phyloP scores from a whole-genome alignment of 2,329 filamentous ascomycete species.

The Colletotrichum chrysophilum region DNA sequence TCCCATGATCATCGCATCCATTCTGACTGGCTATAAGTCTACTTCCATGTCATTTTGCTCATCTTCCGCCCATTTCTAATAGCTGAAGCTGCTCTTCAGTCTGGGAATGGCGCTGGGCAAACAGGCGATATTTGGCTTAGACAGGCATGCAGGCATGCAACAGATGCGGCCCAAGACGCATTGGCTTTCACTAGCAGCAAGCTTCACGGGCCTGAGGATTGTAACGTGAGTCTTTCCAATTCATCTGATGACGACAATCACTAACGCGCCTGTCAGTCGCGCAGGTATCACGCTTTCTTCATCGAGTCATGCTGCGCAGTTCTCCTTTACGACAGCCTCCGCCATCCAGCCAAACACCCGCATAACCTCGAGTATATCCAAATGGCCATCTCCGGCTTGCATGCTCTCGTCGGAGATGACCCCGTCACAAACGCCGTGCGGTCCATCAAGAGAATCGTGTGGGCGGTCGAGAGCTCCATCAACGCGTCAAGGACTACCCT shows the following conservation, averaged over 20 bases:
- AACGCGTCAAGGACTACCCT: constrained; percentile 13
- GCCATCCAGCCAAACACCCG: constrained; percentile 30
- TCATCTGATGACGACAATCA: too few species aligned
- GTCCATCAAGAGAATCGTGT: constrained; percentile 27
- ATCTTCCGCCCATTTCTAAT: constrained; percentile 15
- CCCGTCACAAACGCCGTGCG: constrained; percentile 30
- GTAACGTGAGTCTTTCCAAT: too few species aligned
- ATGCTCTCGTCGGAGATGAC: constrained; percentile 26
- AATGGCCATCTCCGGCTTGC: constrained; percentile 6
- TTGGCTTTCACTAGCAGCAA: constrained; percentile 24
- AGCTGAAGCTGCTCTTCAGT: constrained; percentile 12
- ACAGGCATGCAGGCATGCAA: constrained; percentile 32
- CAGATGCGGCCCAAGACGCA: constrained; percentile 33
- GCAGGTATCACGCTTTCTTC: constrained; percentile 30
- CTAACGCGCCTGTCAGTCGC: background rate
- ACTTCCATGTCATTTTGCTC: constrained; percentile 3
- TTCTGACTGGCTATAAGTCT: background rate
- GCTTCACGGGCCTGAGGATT: constrained; percentile 3
- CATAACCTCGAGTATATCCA: constrained; percentile 21
- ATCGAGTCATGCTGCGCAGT: constrained; percentile 33
- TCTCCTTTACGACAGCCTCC: constrained; percentile 31
- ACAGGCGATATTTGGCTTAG: constrained; percentile 32
- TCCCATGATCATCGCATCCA: fast-evolving
- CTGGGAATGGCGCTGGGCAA: constrained; percentile 5
- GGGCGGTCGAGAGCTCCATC: constrained; percentile 25